Conservation (phyloP, 345 rosid genomes). For the Syzygium aqueum region DNA sequence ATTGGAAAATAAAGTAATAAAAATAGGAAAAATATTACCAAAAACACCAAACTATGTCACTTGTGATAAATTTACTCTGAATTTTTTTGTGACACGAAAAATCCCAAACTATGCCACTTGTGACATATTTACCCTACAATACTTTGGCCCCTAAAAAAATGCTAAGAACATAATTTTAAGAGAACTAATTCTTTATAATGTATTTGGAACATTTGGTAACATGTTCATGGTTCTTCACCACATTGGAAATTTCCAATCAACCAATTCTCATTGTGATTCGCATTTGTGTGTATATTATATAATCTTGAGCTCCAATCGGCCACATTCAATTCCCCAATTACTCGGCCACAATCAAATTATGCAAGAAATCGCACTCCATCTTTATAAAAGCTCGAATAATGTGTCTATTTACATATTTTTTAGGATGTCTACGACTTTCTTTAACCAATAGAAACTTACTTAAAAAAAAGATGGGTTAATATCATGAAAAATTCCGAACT, state of each 20-base stretch:
- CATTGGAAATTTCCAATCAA: neutral
- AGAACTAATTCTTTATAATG: neutral
- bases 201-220: neutral
- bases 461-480: neutral
- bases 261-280: neutral
- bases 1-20: neutral
- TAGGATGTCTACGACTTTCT: neutral
- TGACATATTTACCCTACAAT: too few species aligned
- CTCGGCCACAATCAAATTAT: neutral
- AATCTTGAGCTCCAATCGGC: neutral
- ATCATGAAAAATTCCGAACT: too few species aligned
- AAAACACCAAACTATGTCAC: too few species aligned
- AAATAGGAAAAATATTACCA: too few species aligned
- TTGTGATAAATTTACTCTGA: too few species aligned
- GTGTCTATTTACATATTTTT: neutral
- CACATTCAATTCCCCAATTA: neutral
- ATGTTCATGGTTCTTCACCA: neutral
- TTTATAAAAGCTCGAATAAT: neutral
- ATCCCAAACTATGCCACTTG: too few species aligned
- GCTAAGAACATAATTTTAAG: neutral
- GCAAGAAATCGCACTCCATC: neutral
- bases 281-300: neutral
- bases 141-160: neutral
- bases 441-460: neutral
- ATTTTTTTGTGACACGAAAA: too few species aligned